phyloP scores from a whole-genome alignment of 1,284 basidiomycete species.

The Ceratobasidium sp. region DNA sequence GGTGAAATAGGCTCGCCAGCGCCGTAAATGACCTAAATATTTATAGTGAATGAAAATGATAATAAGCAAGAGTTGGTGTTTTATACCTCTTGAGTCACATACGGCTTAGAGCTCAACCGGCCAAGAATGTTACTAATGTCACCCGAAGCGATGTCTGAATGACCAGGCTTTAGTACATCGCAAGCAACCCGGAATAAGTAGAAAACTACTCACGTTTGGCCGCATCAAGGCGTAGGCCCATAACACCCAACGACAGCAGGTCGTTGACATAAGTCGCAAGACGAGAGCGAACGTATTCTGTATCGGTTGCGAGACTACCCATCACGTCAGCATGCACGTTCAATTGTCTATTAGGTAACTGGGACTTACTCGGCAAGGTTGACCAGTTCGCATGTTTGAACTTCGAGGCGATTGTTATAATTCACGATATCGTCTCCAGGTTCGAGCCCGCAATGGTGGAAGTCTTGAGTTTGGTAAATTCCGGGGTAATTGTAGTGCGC shows the following conservation, averaged over 20 bases:
- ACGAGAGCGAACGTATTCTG: conserved; percentile 67
- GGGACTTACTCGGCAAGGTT: conserved; percentile 50
- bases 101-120: conserved; percentile 35
- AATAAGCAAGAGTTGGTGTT: too few species aligned
- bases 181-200: background rate
- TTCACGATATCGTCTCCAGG: conserved; percentile 45
- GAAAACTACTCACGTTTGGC: conserved; percentile 65
- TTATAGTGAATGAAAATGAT: too few species aligned
- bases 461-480: conserved; percentile 49
- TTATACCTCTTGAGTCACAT: conserved; percentile 48
- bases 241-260: conserved; percentile 70
- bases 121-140: conserved; percentile 49
- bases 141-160: conserved; percentile 47
- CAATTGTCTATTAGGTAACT: conserved; percentile 9
- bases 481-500: conserved; percentile 50
- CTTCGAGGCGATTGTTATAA: conserved; percentile 66
- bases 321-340: background rate
- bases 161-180: background rate
- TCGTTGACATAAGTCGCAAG: conserved; percentile 73
- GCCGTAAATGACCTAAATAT: conserved; percentile 47
- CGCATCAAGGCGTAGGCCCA: conserved; percentile 76
- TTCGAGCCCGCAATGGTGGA: conserved; percentile 49
- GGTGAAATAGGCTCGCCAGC: conserved; percentile 47
- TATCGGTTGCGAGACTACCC: conserved; percentile 66
- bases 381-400: conserved; percentile 67